These are phyloP conservation scores for Globisporangium paroecandrum DNA, from an alignment of 352 stramenopile species.

Conservation along the genomic window DNA sequence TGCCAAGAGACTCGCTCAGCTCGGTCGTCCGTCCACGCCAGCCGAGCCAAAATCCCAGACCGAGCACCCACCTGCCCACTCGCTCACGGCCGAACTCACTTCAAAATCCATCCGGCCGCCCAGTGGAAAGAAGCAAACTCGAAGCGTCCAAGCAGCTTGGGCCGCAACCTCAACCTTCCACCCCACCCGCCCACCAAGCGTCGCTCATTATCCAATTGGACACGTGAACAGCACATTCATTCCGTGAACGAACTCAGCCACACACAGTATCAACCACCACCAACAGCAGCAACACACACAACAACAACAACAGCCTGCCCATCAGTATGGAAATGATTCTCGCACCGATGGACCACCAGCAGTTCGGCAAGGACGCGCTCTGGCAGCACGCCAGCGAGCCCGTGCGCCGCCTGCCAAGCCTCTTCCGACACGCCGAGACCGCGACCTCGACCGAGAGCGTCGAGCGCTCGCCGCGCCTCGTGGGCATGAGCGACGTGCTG, in stretches of 20 bases:
- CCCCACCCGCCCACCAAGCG: conserved; percentile 7
- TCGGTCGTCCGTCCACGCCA: not conserved
- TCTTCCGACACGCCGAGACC: conserved; percentile 33
- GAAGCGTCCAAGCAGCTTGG: not conserved
- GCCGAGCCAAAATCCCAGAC: not conserved
- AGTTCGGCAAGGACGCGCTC: conserved; percentile 29
- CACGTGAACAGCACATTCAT: conserved; percentile 7
- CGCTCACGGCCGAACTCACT: conserved; percentile 14
- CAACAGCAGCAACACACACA: not conserved
- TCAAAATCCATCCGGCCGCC: conserved; percentile 12
- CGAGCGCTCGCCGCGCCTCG: conserved; percentile 41
- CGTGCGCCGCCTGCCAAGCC: conserved; percentile 47
- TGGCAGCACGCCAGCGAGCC: conserved; percentile 19
- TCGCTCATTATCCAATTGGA: conserved; percentile 18
- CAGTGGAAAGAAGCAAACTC: not conserved
- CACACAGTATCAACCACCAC: not conserved
- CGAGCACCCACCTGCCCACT: not conserved
- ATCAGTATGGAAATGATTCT: conserved; percentile 60
- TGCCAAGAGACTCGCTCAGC: conserved; percentile 2
- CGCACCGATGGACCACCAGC: conserved; percentile 54
- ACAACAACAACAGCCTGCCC: not conserved
- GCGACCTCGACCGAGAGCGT: conserved; percentile 1
- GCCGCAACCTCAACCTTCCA: not conserved
- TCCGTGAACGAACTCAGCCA: not conserved
- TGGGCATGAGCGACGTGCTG: conserved; percentile 68